Conservation (phyloP, 2,329 filamentous ascomycete genomes). For the Colletotrichum nymphaeae region DNA sequence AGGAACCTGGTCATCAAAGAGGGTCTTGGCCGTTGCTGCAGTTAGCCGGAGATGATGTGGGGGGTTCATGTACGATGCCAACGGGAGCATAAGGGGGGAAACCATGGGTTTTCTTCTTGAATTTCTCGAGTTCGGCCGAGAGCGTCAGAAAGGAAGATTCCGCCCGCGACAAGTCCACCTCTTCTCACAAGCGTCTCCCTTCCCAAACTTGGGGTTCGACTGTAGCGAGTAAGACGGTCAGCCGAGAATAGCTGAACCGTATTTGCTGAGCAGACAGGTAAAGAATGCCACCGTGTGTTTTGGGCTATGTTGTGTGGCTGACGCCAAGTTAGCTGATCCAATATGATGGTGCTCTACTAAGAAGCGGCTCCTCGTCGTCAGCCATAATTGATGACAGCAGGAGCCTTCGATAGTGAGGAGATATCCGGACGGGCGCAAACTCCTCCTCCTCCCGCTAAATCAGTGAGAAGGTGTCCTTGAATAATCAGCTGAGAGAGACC, state of each 20-base stretch:
- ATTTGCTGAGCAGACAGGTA: neutral
- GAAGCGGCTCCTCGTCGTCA: neutral
- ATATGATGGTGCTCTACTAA: neutral
- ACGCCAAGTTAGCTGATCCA: constrained; percentile 3
- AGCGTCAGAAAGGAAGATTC: neutral
- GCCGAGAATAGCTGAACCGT: neutral
- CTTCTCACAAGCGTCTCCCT: neutral
- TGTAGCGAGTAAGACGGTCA: neutral
- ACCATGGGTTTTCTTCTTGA: neutral
- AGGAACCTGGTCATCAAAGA: constrained; percentile 24
- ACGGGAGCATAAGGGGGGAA: neutral
- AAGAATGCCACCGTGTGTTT: neutral
- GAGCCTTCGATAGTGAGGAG: neutral
- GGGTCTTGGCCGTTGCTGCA: constrained; percentile 29
- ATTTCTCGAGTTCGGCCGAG: neutral
- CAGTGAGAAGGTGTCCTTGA: neutral
- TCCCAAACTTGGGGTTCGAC: neutral
- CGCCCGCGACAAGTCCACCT: neutral
- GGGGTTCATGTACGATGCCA: neutral
- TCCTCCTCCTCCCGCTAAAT: neutral
- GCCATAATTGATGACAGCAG: neutral
- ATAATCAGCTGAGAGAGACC: neutral
- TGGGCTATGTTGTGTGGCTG: constrained; percentile 14
- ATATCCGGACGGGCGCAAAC: neutral
- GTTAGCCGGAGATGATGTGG: constrained; percentile 35